These are phyloP conservation scores for Plasmopara muralis DNA, from an alignment of 352 stramenopile genomes.

Conservation along the genomic window DNA sequence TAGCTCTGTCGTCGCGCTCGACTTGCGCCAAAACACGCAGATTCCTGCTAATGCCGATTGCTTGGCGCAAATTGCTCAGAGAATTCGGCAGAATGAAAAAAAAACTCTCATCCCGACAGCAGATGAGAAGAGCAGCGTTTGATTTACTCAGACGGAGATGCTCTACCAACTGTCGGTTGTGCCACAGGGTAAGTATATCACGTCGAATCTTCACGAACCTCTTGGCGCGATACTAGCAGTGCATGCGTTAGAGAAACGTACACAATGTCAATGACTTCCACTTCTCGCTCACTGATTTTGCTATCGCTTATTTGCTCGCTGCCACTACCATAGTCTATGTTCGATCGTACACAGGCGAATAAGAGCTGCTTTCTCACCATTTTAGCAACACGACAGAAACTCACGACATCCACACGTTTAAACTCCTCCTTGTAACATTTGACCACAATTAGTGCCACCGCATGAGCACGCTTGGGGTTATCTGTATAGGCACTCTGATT, in stretches of 20 bases:
- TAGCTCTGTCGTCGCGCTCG: conserved; percentile 47
- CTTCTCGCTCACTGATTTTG: not conserved
- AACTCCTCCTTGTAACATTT: conserved; percentile 41
- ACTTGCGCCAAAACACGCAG: conserved; percentile 71
- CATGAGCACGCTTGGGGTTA: conserved; percentile 37
- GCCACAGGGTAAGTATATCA: conserved; percentile 1
- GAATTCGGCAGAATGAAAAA: conserved; percentile 67
- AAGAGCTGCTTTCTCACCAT: conserved; percentile 71
- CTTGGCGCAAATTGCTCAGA: conserved; percentile 61
- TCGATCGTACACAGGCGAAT: conserved; percentile 34
- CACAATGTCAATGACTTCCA: conserved; percentile 18
- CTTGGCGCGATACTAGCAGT: conserved; percentile 38
- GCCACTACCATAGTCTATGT: not conserved
- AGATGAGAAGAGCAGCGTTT: conserved; percentile 3
- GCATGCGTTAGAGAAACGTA: conserved; percentile 62
- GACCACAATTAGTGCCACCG: conserved; percentile 46
- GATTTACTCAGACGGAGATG: not conserved
- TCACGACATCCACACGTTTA: conserved; percentile 43
- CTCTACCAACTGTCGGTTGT: not conserved
- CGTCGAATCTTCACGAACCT: conserved; percentile 14
- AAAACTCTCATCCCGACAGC: conserved; percentile 18
- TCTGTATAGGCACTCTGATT: conserved; percentile 8
- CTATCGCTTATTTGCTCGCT: conserved; percentile 1
- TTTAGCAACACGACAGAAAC: conserved; percentile 57
- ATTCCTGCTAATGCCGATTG: conserved; percentile 53